Conservation (phyloP, 2,329 filamentous ascomycete species). For the Hypoxylon sp. region DNA sequence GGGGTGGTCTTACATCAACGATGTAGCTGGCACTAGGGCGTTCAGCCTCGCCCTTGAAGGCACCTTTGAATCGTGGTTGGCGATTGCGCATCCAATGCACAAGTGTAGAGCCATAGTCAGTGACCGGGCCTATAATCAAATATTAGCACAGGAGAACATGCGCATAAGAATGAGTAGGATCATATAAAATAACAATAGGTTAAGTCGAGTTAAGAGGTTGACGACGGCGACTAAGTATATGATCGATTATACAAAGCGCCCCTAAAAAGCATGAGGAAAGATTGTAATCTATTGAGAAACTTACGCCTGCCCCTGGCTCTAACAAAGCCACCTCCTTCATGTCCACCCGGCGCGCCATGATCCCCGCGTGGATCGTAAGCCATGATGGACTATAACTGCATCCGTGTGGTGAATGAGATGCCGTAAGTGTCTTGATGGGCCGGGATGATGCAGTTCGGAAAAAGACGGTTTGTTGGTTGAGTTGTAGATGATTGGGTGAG, state of each 20-base stretch:
- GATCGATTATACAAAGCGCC: background rate
- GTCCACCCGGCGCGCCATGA: slow-evolving; percentile 58
- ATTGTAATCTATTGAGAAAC: slow-evolving; percentile 50
- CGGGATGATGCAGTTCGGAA: background rate
- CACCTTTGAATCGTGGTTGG: slow-evolving; percentile 80
- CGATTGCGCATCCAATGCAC: slow-evolving; percentile 92
- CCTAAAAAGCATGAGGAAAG: slow-evolving; percentile 2
- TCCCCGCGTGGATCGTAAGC: slow-evolving; percentile 70
- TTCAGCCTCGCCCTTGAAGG: slow-evolving; percentile 81
- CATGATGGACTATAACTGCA: slow-evolving; percentile 57
- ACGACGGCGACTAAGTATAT: background rate
- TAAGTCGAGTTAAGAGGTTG: background rate
- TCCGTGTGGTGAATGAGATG: slow-evolving; percentile 16
- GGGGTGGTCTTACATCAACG: slow-evolving; percentile 77
- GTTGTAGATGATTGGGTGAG: slow-evolving; percentile 25
- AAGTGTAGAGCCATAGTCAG: slow-evolving; percentile 91
- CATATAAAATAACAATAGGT: slow-evolving; percentile 1
- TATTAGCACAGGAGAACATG: slow-evolving; percentile 34
- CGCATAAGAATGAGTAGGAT: background rate
- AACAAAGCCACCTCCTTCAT: slow-evolving; percentile 61
- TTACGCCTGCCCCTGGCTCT: slow-evolving; percentile 68
- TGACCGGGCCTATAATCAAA: slow-evolving; percentile 78
- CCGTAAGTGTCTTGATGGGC: background rate
- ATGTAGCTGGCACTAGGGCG: slow-evolving; percentile 91
- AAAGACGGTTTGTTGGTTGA: slow-evolving; percentile 16